These are phyloP conservation scores for Pythium diclinum DNA, from an alignment of 352 stramenopile species.

Conservation along the genomic window DNA sequence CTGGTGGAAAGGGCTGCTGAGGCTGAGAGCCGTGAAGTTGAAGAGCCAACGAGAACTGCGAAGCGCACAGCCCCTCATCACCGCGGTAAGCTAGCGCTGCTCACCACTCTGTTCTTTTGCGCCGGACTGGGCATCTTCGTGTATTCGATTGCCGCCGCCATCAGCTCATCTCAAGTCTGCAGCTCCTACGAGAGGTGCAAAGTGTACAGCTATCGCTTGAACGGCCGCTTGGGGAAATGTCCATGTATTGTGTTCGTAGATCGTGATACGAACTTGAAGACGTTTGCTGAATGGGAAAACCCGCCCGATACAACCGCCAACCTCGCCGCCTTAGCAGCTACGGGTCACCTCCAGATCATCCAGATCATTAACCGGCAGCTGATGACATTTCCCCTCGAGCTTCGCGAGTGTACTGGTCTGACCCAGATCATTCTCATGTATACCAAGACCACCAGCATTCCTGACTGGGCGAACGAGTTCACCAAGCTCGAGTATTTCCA, in stretches of 20 bases:
- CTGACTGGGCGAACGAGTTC: constrained; percentile 23
- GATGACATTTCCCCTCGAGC: constrained; percentile 11
- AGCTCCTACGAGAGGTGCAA: constrained; percentile 7
- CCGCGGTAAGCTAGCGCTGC: neutral
- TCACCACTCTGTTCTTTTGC: constrained; percentile 9
- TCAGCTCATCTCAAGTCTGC: constrained; percentile 8
- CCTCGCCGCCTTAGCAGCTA: constrained; percentile 15
- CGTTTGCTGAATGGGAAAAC: constrained; percentile 21
- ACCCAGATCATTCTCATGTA: constrained; percentile 34
- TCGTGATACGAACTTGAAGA: constrained; percentile 3
- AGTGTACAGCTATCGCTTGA: constrained; percentile 24
- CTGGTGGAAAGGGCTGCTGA: neutral
- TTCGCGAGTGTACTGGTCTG: constrained; percentile 16
- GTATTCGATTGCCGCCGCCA: constrained; percentile 21
- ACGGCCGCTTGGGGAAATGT: constrained; percentile 17
- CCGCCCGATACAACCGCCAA: constrained; percentile 17
- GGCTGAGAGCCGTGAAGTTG: neutral
- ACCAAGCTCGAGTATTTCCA: constrained; percentile 15
- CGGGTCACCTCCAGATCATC: constrained; percentile 23
- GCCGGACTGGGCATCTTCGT: constrained; percentile 13
- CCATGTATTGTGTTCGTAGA: constrained; percentile 32
- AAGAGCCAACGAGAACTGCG: neutral
- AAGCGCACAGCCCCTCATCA: neutral
- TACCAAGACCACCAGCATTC: constrained; percentile 23
- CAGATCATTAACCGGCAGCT: constrained; percentile 31